phyloP scores from a whole-genome alignment of 1,284 basidiomycete species.

The Boletellus deceptivus region DNA sequence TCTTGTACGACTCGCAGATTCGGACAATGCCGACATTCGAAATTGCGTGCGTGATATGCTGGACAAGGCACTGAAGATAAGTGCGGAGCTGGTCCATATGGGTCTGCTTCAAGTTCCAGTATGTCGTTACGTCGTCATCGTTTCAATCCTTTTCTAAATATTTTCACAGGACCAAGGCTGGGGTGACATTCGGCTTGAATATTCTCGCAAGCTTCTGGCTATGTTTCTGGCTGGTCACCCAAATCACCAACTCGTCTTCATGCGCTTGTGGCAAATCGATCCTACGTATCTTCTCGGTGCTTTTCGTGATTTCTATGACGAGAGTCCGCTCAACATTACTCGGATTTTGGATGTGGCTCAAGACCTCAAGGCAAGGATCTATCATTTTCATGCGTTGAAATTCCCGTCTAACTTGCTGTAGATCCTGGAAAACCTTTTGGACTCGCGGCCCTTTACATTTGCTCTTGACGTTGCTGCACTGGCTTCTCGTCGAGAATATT shows the following conservation, averaged over 20 bases:
- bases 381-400: background rate
- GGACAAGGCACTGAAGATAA: conserved; percentile 89
- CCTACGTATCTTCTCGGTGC: conserved; percentile 83
- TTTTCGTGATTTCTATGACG: conserved; percentile 89
- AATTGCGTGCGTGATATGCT: conserved; percentile 84
- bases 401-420: conserved; percentile 31
- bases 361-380: conserved; percentile 76
- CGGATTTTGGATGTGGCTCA: conserved; percentile 94
- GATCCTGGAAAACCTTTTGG: conserved; percentile 89
- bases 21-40: conserved; percentile 68
- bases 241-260: conserved; percentile 94
- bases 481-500: conserved; percentile 88
- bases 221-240: conserved; percentile 94
- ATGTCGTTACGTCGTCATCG: conserved; percentile 4
- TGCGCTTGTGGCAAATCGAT: conserved; percentile 92
- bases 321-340: conserved; percentile 91
- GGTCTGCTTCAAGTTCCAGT: conserved; percentile 89
- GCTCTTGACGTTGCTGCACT: conserved; percentile 92
- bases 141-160: conserved; percentile 1
- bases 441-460: conserved; percentile 84
- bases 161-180: conserved; percentile 68
- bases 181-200: conserved; percentile 83
- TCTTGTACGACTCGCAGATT: conserved; percentile 73
- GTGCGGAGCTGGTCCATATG: conserved; percentile 93
- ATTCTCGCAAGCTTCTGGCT: conserved; percentile 81